phyloP scores from a whole-genome alignment of 345 rosid genomes.

The Populus pruinosa region DNA sequence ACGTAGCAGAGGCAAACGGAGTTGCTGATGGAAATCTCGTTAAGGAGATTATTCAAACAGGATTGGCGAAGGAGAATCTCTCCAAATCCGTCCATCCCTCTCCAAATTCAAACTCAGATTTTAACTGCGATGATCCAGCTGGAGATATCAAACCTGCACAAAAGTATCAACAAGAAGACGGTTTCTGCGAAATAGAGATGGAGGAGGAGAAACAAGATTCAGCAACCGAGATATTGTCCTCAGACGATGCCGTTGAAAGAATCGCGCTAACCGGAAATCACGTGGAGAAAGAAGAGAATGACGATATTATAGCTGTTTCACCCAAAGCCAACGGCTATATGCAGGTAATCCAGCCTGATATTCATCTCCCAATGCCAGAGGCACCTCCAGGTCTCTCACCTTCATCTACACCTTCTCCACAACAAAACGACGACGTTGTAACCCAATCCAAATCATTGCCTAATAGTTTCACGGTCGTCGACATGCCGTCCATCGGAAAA shows the following conservation, averaged over 20 bases:
- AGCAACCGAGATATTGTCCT: background rate
- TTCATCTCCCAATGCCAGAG: conserved; percentile 69
- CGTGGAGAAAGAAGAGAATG: background rate
- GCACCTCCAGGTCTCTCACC: conserved; percentile 52
- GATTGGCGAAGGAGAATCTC: background rate
- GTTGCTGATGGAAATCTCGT: background rate
- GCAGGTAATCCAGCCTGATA: conserved; percentile 46
- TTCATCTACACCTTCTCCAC: background rate
- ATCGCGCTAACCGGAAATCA: background rate
- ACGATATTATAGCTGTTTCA: background rate
- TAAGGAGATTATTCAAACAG: background rate
- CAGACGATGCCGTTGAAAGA: background rate
- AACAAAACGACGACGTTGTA: background rate
- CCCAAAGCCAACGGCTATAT: conserved; percentile 2
- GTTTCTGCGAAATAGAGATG: conserved; percentile 2
- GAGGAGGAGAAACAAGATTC: background rate
- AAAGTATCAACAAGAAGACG: background rate
- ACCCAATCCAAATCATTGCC: conserved; percentile 34
- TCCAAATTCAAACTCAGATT: background rate
- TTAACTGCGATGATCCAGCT: background rate
- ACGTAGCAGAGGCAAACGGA: background rate
- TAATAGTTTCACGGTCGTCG: conserved; percentile 20
- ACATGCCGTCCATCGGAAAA: conserved; percentile 48
- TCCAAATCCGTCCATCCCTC: background rate
- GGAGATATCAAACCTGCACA: background rate